Base-by-base conservation (phyloP, 2,329 filamentous ascomycete species). In the Trichoderma semiorbis region DNA sequence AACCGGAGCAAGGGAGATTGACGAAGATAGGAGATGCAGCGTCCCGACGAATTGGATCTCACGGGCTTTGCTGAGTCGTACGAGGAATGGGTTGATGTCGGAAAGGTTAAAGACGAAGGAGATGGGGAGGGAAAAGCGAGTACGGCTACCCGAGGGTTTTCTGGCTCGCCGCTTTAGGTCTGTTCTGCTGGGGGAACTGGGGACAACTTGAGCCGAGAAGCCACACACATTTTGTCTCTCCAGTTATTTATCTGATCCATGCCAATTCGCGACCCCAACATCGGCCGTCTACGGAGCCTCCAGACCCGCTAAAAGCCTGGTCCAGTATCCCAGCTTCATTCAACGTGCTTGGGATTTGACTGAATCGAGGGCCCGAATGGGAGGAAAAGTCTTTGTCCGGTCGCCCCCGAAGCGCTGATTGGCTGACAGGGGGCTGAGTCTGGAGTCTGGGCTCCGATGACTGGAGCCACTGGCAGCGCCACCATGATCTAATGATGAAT, bases 131-230 rank as follows among this genome's bases (percentile, higher is more conserved):
- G 43, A 26, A 65, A 71, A 57, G 24, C 61, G 69, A 71, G 34
- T 64, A 63, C 69, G 61, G 69, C 50, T 58, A 63, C 36, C 69
- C 69, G 69, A 71, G 69, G 69, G n/a, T 71, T 71, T 65, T n/a
- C 65, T 68, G 26, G 34, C 55, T 55, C 5, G 34, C 34, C 34
- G 24, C 36, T 16, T 10, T 43, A 21, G 28, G 16, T 36, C 34
- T 36, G 34, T 24, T 30, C 24, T 34, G 21, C 28, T 8, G 55
- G 18, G 60, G 16, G 36, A 39, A 39, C 36, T 39, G 36, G 36
- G 36, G 39, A 43, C 39, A 43, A n/a, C 39, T 43, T 36, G 24
- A 50, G 61, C 58, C 32, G 21, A n/a, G 55, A 47, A 64, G n/a
- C 53, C 34, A 55, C 67, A 69, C 43, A 50, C 50, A 53, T 60